A percentile compares a stretch with the other conserved stretches of the same genome.
phyloP scores from a whole-genome alignment of 805 yeast genomes.

The Yarrowia sp. region DNA sequence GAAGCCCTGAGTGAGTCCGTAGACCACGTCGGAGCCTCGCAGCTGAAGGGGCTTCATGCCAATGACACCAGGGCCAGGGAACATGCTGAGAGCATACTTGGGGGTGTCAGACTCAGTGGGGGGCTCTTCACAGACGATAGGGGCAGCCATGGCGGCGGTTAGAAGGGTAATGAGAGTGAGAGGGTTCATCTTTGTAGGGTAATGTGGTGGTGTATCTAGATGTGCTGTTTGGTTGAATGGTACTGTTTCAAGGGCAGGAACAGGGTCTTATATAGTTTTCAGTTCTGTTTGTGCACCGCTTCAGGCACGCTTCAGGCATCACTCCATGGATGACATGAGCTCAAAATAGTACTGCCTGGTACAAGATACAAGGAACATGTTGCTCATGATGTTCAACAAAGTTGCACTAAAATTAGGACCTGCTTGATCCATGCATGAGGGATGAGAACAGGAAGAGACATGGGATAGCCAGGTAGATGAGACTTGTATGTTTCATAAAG shows the following conservation, averaged over 20 bases:
- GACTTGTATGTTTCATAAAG: too few species aligned
- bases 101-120: background rate
- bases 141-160: constrained; percentile 12
- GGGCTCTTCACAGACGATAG: constrained; percentile 11
- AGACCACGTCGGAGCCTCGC: constrained; percentile 3
- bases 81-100: constrained; percentile 26
- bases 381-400: constrained; percentile 13
- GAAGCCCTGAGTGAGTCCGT: constrained; percentile 11
- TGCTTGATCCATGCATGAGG: constrained; percentile 9
- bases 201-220: background rate
- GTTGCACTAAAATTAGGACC: constrained; percentile 3
- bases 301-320: background rate
- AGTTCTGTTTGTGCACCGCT: background rate
- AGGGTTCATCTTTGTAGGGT: background rate
- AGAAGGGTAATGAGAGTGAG: background rate
- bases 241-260: background rate
- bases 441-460: background rate
- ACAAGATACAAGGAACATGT: background rate
- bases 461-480: too few species aligned
- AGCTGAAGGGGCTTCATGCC: constrained; percentile 10
- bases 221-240: background rate
- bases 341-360: background rate
- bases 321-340: background rate
- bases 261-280: constrained; percentile 6
- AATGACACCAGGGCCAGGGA: constrained; percentile 6